A percentile compares a stretch with the other conserved stretches of the same genome.
phyloP scores from a whole-genome alignment of 1,284 basidiomycete genomes.

The Gomphus sp. region DNA sequence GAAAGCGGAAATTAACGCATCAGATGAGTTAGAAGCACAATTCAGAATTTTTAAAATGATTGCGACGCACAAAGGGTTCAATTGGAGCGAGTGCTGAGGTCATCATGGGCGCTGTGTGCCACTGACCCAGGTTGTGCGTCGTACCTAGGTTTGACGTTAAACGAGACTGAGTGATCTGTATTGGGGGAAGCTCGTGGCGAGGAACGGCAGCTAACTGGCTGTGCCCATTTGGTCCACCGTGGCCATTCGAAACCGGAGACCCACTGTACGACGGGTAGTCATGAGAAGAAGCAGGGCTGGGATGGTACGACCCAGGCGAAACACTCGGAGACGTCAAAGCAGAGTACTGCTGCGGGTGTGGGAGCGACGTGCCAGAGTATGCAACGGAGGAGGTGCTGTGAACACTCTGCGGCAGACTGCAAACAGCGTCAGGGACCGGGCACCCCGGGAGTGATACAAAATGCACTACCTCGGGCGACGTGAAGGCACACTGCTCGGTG shows the following conservation, averaged over 20 bases:
- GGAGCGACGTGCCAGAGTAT: slow-evolving; percentile 1
- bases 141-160: slow-evolving; percentile 21
- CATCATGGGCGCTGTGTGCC: slow-evolving; percentile 28
- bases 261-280: slow-evolving; percentile 5
- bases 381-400: not conserved
- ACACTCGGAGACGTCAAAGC: slow-evolving; percentile 6
- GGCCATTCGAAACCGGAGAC: not conserved
- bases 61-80: slow-evolving; percentile 49
- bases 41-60: not conserved
- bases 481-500: not conserved
- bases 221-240: slow-evolving; percentile 29
- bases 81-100: slow-evolving; percentile 33
- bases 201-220: slow-evolving; percentile 18
- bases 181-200: slow-evolving; percentile 28
- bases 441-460: not conserved
- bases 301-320: slow-evolving; percentile 7
- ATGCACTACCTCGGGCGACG: slow-evolving; percentile 9
- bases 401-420: not conserved
- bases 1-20: not conserved
- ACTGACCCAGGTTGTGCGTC: slow-evolving; percentile 36
- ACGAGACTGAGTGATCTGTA: slow-evolving; percentile 21
- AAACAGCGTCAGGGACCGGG: not conserved
- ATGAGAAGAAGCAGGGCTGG: slow-evolving; percentile 2
- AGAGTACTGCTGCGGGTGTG: slow-evolving; percentile 2
- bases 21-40: not conserved